Base-by-base conservation (phyloP, 1,284 basidiomycete species). In the Apiotrichum gamsii region DNA sequence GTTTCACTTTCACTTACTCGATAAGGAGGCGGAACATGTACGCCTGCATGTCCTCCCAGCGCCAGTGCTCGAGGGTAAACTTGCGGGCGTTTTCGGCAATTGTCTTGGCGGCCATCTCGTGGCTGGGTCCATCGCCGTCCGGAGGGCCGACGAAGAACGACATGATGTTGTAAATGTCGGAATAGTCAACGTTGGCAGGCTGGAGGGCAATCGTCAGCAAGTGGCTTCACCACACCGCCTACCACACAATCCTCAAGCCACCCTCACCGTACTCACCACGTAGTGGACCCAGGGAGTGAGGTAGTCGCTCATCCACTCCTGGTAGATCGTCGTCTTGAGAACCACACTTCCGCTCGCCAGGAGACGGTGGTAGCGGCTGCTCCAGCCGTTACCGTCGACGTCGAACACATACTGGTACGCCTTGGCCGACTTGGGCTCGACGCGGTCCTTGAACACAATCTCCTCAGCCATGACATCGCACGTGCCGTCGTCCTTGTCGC, bases 1-100 rank as follows among this genome's bases (percentile, higher is more conserved):
- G n/a, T n/a, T n/a, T n/a, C n/a, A n/a, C n/a, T n/a, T n/a, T n/a
- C 6, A 28, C 25, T 28, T 51, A 67, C 63, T 67, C 65, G 18
- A 71, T 51, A 18, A 70, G 43, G 39, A 68, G 34, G 14, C 69
- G 58, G 34, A 69, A 58, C 67, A 73, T 71, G 58, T 75, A 76
- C 36, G 72, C 74, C 58, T 76, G 73, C 74, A 76, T 74, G 55
- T 76, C 75, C 49, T 75, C 72, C 70, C 67, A 72, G 39, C 77
- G 54, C 75, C 76, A 77, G 55, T 74, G 64, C 37, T 72, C 59
- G 28, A 59, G 54, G 0, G 70, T 68, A 59, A 77, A 78, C 36
- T 68, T 53, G 37, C 62, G 60, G 0, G 70, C 76, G 11, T 71
- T 62, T 18, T 60, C 58, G 5, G 71, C 72, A 19, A 77, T 77